These are phyloP conservation scores for Epichloe sylvatica DNA, from an alignment of 2,329 filamentous ascomycete species.

Conservation along the genomic window DNA sequence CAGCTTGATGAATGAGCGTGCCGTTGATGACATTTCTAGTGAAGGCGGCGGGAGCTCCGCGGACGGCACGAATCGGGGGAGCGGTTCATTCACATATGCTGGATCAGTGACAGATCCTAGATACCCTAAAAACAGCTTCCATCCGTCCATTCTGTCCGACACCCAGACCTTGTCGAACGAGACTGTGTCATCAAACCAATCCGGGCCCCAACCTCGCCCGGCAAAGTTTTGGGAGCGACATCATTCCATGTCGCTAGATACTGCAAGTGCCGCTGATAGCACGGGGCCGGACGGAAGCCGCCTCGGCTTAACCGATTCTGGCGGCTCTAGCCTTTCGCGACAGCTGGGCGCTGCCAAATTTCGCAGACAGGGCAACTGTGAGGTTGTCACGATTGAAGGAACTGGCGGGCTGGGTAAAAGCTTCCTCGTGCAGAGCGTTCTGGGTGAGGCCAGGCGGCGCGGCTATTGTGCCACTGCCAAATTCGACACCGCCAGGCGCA, in stretches of 20 bases:
- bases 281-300: conserved; percentile 27
- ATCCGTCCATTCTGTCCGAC: conserved; percentile 29
- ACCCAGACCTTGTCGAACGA: conserved; percentile 29
- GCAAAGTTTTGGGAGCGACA: conserved; percentile 38
- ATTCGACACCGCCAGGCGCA: conserved; percentile 47
- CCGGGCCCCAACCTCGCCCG: conserved; percentile 23
- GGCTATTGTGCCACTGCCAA: conserved; percentile 54
- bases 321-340: conserved; percentile 36
- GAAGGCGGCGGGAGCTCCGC: conserved; percentile 42
- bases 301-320: conserved; percentile 30
- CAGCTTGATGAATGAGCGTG: conserved; percentile 35
- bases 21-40: conserved; percentile 42
- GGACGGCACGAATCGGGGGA: conserved; percentile 35
- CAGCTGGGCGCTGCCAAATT: conserved; percentile 45
- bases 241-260: conserved; percentile 36
- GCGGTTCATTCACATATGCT: conserved; percentile 35
- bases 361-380: conserved; percentile 46
- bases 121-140: conserved; percentile 22
- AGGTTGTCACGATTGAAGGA: conserved; percentile 48
- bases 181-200: conserved; percentile 33
- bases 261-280: conserved; percentile 32
- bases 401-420: conserved; percentile 52
- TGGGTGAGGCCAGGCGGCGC: conserved; percentile 44
- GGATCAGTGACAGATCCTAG: conserved; percentile 26
- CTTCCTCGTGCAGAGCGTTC: conserved; percentile 48